Conservation (phyloP, 2,329 filamentous ascomycete genomes). For the Aspergillus pseudotamarii region DNA sequence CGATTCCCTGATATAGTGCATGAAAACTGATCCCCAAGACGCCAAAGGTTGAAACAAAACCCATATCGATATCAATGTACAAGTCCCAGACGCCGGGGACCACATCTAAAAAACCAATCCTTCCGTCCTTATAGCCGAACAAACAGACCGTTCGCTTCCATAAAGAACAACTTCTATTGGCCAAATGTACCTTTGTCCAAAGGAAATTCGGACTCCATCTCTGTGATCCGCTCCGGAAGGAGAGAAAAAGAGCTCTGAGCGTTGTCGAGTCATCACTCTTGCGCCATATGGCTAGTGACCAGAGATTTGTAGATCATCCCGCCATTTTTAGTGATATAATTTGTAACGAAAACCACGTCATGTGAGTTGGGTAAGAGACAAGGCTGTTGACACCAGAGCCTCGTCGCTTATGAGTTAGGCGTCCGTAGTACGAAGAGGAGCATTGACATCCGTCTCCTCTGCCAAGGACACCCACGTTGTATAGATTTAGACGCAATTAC, state of each 20-base stretch:
- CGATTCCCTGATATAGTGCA: constrained; percentile 9
- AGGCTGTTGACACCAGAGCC: constrained; percentile 8
- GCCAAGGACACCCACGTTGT: background rate
- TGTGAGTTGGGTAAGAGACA: constrained; percentile 4
- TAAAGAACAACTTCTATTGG: background rate
- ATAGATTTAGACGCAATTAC: background rate
- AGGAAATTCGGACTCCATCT: background rate
- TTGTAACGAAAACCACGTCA: constrained; percentile 14
- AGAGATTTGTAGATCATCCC: constrained; percentile 29
- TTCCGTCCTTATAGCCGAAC: background rate
- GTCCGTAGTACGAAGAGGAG: background rate
- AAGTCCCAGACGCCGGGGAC: constrained; percentile 15
- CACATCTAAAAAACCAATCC: background rate
- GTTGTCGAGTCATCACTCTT: constrained; percentile 5
- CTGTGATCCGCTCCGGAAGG: background rate
- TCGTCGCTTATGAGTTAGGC: background rate
- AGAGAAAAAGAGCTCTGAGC: constrained; percentile 7
- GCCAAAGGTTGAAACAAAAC: constrained; percentile 20
- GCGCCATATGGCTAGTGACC: constrained; percentile 13
- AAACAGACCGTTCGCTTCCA: background rate
- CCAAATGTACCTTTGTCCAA: background rate
- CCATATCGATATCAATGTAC: constrained; percentile 31
- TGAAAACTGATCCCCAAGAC: constrained; percentile 22
- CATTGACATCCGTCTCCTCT: background rate
- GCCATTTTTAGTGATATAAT: constrained; percentile 24